Percentiles rank a stretch among this genome's conserved stretches.
phyloP scores from a whole-genome alignment of 2,329 filamentous ascomycete genomes.

The Akanthomyces lecanii region DNA sequence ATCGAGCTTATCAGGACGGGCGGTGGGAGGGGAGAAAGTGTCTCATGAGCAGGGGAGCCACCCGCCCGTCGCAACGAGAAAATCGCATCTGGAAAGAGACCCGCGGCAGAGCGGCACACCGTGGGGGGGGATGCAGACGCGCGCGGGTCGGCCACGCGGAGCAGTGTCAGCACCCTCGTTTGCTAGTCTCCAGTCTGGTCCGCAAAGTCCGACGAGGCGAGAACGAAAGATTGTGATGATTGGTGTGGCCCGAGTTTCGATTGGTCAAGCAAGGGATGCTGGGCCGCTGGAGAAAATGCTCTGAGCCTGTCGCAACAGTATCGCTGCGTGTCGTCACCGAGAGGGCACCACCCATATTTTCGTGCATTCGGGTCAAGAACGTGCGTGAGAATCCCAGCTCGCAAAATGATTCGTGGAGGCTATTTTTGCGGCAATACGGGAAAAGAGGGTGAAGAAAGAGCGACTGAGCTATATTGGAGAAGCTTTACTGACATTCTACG shows the following conservation, averaged over 20 bases:
- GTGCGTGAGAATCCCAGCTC: not conserved
- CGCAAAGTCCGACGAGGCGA: constrained; percentile 4
- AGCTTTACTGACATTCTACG: too few species aligned
- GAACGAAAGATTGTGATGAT: not conserved
- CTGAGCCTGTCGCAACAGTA: not conserved
- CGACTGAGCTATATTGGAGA: too few species aligned
- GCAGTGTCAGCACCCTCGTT: constrained; percentile 8
- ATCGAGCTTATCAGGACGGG: constrained; percentile 5
- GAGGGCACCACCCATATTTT: not conserved
- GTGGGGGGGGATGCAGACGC: constrained; percentile 4
- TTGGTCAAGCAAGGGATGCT: not conserved
- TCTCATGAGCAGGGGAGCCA: not conserved
- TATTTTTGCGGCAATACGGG: not conserved
- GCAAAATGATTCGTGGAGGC: not conserved
- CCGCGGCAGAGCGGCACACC: constrained; percentile 12
- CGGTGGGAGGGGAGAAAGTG: not conserved
- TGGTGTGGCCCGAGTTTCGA: constrained; percentile 1
- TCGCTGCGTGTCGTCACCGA: not conserved
- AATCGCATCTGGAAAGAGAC: not conserved
- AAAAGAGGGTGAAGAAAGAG: not conserved
- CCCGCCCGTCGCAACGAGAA: constrained; percentile 13
- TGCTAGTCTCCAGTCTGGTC: constrained; percentile 1
- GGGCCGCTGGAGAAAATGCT: not conserved
- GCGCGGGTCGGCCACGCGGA: constrained; percentile 6
- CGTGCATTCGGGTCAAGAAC: not conserved